Base-by-base conservation (phyloP, 345 rosid genomes). In the Clausena lansium region DNA sequence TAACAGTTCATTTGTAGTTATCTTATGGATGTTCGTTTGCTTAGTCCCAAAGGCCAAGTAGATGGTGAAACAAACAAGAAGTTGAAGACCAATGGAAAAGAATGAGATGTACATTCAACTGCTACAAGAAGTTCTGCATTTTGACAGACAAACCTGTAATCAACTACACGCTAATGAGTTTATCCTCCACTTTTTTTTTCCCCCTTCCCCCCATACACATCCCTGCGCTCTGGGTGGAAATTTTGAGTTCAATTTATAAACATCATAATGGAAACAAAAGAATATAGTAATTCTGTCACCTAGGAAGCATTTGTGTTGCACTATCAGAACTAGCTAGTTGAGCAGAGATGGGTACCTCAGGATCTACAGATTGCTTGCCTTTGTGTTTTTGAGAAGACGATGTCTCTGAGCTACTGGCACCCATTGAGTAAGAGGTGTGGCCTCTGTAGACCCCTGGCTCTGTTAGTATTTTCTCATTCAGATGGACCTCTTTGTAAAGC, bases 401-500 rank as follows among this genome's bases (percentile, higher is more conserved):
- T 60, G 87, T 83, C 55, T 87, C 89, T 32, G 67, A 78, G 7
- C 82, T 80, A 66, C 86, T 86, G 9, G 81, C 81, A 4, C 55
- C 78, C 0, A 2, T 66, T 60, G 70, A 79, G 39, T 58, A 76
- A 67, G 91, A 76, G 62, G 69, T 35, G 1, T 68, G 80, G n/a
- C 81, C 67, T 61, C 50, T 86, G 81, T 83, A 88, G 59, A 95
- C 85, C 39, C 90, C 98, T 6, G 98, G 98, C 76, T 88, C 85
- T 0, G 92, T 88, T 54, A 93, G 86, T 38, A 84, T 79, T 79
- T 77, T 81, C 14, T 93, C 95, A 24, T 96, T 92, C 41, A 96
- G 92, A 78, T 74, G 80, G 58, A 93, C 91, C 27, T 87, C 83
- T 83, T 81, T 92, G 67, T 92, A 85, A 47, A 96, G 92, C 99